Percentiles rank a stretch among this genome's conserved stretches.
Evolutionary conservation across 140 eudicot species (phyloP).

Genomic region (Bidens hawaiensis): DNA sequence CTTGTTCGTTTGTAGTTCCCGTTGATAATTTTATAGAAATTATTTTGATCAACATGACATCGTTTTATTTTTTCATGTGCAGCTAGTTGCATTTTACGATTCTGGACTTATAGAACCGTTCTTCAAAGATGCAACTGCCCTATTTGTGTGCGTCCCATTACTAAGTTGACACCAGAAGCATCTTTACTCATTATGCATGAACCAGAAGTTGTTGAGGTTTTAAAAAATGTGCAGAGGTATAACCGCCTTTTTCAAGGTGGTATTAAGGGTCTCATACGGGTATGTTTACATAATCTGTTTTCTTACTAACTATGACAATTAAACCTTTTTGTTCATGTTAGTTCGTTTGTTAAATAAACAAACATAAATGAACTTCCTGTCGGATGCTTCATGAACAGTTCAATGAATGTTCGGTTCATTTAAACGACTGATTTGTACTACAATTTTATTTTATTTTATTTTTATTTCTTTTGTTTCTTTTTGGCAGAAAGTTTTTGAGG

Average conservation of each 20-base stretch:
- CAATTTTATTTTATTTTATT: too few relatives aligned
- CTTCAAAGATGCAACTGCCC: slow-evolving; percentile 70
- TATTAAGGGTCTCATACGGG: slow-evolving; percentile 53
- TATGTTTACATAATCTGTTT: slow-evolving; percentile 24
- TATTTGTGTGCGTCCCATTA: slow-evolving; percentile 55
- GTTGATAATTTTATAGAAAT: neutral
- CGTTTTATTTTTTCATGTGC: slow-evolving; percentile 9
- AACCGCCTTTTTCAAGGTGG: slow-evolving; percentile 70
- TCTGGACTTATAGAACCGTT: slow-evolving; percentile 53
- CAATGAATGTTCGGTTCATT: too few relatives aligned
- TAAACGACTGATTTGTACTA: too few relatives aligned
- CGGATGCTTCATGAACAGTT: too few relatives aligned
- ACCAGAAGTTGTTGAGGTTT: slow-evolving; percentile 42
- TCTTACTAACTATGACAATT: slow-evolving; percentile 4
- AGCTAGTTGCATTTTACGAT: slow-evolving; percentile 65
- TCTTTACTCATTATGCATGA: slow-evolving; percentile 36
- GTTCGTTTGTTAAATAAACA: too few relatives aligned
- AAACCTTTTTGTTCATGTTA: too few relatives aligned
- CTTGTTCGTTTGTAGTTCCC: neutral
- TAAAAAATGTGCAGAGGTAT: slow-evolving; percentile 43
- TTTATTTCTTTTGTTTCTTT: neutral
- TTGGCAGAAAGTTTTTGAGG: slow-evolving; percentile 42
- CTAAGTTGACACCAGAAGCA: slow-evolving; percentile 54
- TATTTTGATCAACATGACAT: neutral
- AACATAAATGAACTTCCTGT: too few relatives aligned